These are phyloP conservation scores for Pulveroboletus sp. DNA, from an alignment of 768 basidiomycete species.

Conservation along the genomic window DNA sequence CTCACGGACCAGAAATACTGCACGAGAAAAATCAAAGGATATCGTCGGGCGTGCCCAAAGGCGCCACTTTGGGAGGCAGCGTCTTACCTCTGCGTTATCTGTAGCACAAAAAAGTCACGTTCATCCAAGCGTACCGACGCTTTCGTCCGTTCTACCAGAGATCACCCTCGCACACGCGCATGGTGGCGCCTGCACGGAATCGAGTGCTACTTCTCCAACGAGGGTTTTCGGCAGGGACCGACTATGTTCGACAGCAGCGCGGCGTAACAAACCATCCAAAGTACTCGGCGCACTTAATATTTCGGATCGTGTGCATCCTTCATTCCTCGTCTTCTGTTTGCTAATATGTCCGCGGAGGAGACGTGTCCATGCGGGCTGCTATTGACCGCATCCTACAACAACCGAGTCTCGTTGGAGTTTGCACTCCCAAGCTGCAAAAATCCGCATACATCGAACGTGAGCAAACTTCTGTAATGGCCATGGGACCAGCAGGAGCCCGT, in stretches of 20 bases:
- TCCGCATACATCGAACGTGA: neutral
- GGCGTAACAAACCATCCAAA: conserved; percentile 18
- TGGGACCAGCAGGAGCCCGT: neutral
- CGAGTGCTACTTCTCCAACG: neutral
- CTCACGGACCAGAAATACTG: conserved; percentile 45
- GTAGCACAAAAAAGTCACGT: conserved; percentile 8
- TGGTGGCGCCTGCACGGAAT: neutral
- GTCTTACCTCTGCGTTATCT: conserved; percentile 45
- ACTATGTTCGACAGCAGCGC: neutral
- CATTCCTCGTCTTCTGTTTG: neutral
- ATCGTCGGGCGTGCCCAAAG: conserved; percentile 50
- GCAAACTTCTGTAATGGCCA: neutral
- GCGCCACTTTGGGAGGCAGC: conserved; percentile 56
- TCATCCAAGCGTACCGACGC: neutral
- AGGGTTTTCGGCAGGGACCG: conserved; percentile 1
- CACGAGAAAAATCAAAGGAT: conserved; percentile 56
- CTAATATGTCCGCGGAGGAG: conserved; percentile 11
- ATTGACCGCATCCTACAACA: conserved; percentile 26
- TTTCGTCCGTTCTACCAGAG: conserved; percentile 15
- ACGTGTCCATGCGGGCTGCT: conserved; percentile 27
- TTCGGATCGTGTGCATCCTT: conserved; percentile 24
- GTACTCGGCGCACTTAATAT: conserved; percentile 23
- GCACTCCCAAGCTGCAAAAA: neutral
- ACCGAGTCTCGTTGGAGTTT: conserved; percentile 23
- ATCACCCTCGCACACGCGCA: conserved; percentile 28